phyloP scores from a whole-genome alignment of 1,284 basidiomycete species.

The Mycena citricolor region DNA sequence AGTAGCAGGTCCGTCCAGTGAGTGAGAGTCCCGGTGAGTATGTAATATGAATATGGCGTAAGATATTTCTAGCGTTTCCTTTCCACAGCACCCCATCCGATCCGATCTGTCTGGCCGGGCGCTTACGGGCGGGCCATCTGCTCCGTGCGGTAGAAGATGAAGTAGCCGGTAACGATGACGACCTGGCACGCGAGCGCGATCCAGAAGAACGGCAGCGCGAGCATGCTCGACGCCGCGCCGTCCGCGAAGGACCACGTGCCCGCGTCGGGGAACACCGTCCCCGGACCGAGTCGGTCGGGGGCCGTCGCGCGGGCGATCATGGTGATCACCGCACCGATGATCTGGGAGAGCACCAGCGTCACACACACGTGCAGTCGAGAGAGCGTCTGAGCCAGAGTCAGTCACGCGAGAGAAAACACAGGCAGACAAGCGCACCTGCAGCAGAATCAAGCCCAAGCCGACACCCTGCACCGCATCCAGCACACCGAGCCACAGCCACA shows the following conservation, averaged over 20 bases:
- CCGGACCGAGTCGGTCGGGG: constrained; percentile 80
- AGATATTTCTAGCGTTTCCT: too few relatives aligned
- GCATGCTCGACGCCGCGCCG: constrained; percentile 68
- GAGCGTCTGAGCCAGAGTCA: constrained; percentile 62
- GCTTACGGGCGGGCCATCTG: too few relatives aligned
- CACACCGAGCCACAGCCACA: constrained; percentile 94
- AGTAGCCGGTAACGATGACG: constrained; percentile 86
- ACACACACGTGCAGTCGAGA: constrained; percentile 92
- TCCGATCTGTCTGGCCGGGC: too few relatives aligned
- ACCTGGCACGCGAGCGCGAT: constrained; percentile 78
- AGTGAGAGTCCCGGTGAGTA: too few relatives aligned
- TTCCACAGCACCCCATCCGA: too few relatives aligned
- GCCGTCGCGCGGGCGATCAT: constrained; percentile 87
- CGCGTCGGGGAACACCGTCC: constrained; percentile 88
- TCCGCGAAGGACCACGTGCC: constrained; percentile 83
- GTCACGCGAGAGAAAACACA: constrained; percentile 13
- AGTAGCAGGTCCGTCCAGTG: too few relatives aligned
- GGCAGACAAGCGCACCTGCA: constrained; percentile 54
- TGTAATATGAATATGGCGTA: too few relatives aligned
- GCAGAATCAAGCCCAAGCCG: constrained; percentile 89
- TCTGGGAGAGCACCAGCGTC: constrained; percentile 84
- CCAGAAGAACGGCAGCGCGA: constrained; percentile 86
- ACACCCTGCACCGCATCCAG: constrained; percentile 92
- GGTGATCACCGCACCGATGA: constrained; percentile 79
- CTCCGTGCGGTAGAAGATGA: constrained; percentile 92